Base-by-base conservation (phyloP, 257 asterid genomes). In the Leptodermis oblonga region DNA sequence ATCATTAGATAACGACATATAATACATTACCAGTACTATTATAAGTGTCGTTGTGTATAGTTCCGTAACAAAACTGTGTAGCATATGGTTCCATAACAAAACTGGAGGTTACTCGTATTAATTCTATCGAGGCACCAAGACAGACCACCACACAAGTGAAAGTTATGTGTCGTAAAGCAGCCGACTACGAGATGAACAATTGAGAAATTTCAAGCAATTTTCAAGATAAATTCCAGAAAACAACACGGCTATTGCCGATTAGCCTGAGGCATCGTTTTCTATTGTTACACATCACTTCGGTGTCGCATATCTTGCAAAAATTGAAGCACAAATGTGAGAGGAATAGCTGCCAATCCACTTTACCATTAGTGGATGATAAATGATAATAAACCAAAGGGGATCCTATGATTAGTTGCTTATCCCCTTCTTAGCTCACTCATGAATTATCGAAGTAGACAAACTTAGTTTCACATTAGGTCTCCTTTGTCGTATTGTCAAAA, bases 371-470 rank as follows among this genome's bases (percentile, higher is more conserved):
- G 22, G 61, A 52, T 26, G 72, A 52, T n/a, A n/a, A n/a, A n/a
- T 10, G 63, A 68, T 23, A 34, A 67, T 53, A 67, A 49, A 67
- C 49, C 36, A 33, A 20, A 18, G 46, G 51, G 51, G 31, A 39
- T 51, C 61, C 59, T 31, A n/a, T 67, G 71, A 67, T 67, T 67
- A 67, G 25, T 5, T 41, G 42, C 56, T 65, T 54, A 54, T 64
- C 71, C 53, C 56, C 70, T 51, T 53, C 46, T 31, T 11, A 18
- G 4, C 22, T 10, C 30, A 23, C 53, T 53, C 0, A 2, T 10
- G 1, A 36, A 15, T 2, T n/a, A 37, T 25, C 71, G 22, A 54
- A 52, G 49, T 8, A 2, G 22, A 65, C n/a, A 15, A 34, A 54
- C 54, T 34, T 53, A 39, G n/a, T 36, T 62, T 49, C 54, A 49